Evolutionary conservation across 2,329 filamentous ascomycete species (phyloP), one percentile per base, ranked within the genome.

Genomic region (Calonectria hongkongensis): DNA sequence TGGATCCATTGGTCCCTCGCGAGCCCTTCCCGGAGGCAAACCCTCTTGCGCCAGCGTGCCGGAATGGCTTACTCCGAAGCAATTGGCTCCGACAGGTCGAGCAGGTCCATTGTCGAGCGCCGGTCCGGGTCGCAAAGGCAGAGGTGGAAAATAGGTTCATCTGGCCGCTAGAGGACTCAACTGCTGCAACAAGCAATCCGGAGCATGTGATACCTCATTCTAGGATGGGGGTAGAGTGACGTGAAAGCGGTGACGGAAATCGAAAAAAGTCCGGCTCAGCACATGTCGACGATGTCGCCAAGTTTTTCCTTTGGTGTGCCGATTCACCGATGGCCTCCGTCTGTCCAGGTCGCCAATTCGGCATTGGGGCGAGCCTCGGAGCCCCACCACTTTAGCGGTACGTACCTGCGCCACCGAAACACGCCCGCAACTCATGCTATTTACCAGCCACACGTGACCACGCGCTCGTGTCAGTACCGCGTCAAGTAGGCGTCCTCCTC

Each of bases 51-150:
- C 75, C 65, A 63, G 79, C 72, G 25, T 76, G 72, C 65, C 75
- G 79, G 18, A 81, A 73, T 25, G 81, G 78, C 50, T 79, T 85
- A 70, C 78, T 71, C 28, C 76, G 82, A 43, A 81, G 76, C 70
- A 84, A 80, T 79, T 87, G 86, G 67, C 80, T 83, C 70, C 84
- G 86, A 77, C 87, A 89, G 73, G 80, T 84, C 73, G 84, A 85
- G 79, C 87, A 89, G 15, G 87, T 88, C 87, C 87, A 87, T 76
- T 84, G 79, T 75, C 83, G 81, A 80, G 84, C 75, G 79, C 82
- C 79, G 71, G 83, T 80, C 73, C 85, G 82, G 80, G 77, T 79
- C 81, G 81, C 85, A 78, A 81, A 81, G 83, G 81, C 79, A 74
- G 83, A 82, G 74, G 83, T 76, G 82, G 81, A 79, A 80, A 87